Evolutionary conservation across 2,329 filamentous ascomycete genomes (phyloP).

Genomic region (Onygenales sp.): DNA sequence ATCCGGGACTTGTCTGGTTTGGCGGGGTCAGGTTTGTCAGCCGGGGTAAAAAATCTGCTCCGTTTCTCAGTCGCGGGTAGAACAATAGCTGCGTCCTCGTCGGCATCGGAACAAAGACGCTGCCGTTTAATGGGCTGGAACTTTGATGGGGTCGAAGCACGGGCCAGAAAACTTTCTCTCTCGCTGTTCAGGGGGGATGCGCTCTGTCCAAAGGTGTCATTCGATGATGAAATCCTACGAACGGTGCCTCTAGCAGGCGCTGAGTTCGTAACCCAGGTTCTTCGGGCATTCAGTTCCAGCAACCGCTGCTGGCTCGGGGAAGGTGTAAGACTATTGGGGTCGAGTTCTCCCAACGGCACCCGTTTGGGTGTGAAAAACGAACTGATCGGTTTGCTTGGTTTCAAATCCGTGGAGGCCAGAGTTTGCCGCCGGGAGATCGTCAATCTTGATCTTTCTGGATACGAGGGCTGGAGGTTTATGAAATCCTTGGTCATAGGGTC

Average conservation of each 20-base stretch:
- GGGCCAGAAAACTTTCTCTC: conserved; percentile 30
- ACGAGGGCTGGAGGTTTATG: conserved; percentile 33
- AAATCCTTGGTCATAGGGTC: conserved; percentile 80
- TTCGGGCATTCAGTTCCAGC: conserved; percentile 42
- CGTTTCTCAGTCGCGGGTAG: conserved; percentile 19
- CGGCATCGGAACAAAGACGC: conserved; percentile 41
- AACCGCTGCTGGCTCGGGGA: conserved; percentile 56
- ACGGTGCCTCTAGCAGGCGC: conserved; percentile 31
- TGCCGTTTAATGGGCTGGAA: conserved; percentile 42
- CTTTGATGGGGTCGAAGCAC: conserved; percentile 29
- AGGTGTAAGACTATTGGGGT: conserved; percentile 57
- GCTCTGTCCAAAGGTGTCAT: conserved; percentile 33
- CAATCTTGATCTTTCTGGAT: conserved; percentile 23
- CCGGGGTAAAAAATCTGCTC: conserved; percentile 40
- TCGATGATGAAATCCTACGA: conserved; percentile 24
- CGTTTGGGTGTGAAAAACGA: conserved; percentile 57
- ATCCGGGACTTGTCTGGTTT: conserved; percentile 18
- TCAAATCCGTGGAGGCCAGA: conserved; percentile 41
- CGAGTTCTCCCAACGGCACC: conserved; percentile 55
- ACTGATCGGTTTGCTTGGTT: conserved; percentile 53
- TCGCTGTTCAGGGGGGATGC: conserved; percentile 26
- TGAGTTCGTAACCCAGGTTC: conserved; percentile 46
- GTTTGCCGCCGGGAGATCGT: conserved; percentile 31
- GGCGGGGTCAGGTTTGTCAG: conserved; percentile 30
- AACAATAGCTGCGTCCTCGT: conserved; percentile 23